Evolutionary conservation across 768 basidiomycete genomes (phyloP), one percentile per base, ranked within the genome.

Genomic region (Termitomyces sp.): DNA sequence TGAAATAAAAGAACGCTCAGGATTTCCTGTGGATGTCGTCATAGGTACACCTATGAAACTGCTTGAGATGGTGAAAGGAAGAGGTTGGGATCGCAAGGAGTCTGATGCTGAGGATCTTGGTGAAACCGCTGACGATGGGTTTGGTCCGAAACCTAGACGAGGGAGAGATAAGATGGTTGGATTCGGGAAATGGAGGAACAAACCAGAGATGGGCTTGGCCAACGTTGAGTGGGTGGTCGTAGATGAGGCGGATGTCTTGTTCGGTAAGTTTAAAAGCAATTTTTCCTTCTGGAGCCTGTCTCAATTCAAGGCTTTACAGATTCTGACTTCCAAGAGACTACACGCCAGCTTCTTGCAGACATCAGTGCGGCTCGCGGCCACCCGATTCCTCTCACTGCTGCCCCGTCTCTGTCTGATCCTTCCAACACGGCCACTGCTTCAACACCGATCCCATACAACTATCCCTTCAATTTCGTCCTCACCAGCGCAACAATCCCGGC

Each of bases 171-270:
- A 67, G 65, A 65, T 70, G 68, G 71, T 57, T 28, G 73, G 82
- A 64, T 63, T 78, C 72, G 79, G 79, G 66, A 74, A 65, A 33
- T 77, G 66, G 79, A 79, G 63, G 67, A 74, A 62, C 22, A 76
- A 80, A 50, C 80, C 84, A 5, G 80, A 87, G 67, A 81, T 92
- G 74, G 81, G 86, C 2, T 73, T 94, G 24, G 81, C 80, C 55
- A 81, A 85, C 53, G 77, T 96, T 1, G 92, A 96, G 67, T 96
- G 93, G 93, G 88, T 96, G 7, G 79, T 96, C 3, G 77, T 96
- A 1, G 95, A 97, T 63, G 94, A 97, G 69, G 94, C 95, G 0
- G 95, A 96, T 70, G 85, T 97, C 53, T 77, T 96, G 13, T 89
- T 96, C 57, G 92, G 94, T 92, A 83, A 73, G 48, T n/a, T 22